Conservation (phyloP, 1,284 basidiomycete species). For the Tausonia pullulans region DNA sequence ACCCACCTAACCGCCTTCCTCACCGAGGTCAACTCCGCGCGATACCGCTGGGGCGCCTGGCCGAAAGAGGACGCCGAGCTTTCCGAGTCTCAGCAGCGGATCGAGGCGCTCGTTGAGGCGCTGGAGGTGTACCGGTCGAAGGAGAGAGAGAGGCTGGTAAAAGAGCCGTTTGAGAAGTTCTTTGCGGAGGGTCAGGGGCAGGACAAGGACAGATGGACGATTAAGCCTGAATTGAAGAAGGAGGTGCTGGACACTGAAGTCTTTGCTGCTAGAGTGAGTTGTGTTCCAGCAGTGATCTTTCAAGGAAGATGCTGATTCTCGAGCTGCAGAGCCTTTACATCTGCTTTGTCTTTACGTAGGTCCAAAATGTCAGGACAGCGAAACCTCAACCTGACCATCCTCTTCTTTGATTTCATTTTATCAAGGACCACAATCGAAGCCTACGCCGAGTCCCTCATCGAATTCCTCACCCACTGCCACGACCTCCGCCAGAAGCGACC, state of each 20-base stretch:
- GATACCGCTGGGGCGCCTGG: constrained; percentile 34
- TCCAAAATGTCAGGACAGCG: neutral
- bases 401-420: neutral
- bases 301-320: too few species aligned
- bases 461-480: constrained; percentile 29
- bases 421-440: constrained; percentile 29
- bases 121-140: constrained; percentile 37
- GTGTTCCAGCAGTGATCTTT: too few species aligned
- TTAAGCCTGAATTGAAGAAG: constrained; percentile 20
- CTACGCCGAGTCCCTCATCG: constrained; percentile 28
- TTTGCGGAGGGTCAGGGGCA: constrained; percentile 25
- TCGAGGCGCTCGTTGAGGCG: constrained; percentile 18
- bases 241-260: constrained; percentile 6
- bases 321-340: constrained; percentile 28
- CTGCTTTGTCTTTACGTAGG: constrained; percentile 34
- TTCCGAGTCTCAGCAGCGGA: neutral
- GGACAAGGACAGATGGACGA: constrained; percentile 20
- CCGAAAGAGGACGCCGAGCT: constrained; percentile 7
- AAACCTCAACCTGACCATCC: neutral
- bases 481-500: constrained; percentile 31
- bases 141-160: constrained; percentile 37
- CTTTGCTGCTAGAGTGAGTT: constrained; percentile 25
- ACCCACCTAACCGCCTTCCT: constrained; percentile 34
- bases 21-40: constrained; percentile 40
- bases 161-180: constrained; percentile 36